phyloP scores from a whole-genome alignment of 2,329 filamentous ascomycete genomes.

The Fusarium avenaceum region DNA sequence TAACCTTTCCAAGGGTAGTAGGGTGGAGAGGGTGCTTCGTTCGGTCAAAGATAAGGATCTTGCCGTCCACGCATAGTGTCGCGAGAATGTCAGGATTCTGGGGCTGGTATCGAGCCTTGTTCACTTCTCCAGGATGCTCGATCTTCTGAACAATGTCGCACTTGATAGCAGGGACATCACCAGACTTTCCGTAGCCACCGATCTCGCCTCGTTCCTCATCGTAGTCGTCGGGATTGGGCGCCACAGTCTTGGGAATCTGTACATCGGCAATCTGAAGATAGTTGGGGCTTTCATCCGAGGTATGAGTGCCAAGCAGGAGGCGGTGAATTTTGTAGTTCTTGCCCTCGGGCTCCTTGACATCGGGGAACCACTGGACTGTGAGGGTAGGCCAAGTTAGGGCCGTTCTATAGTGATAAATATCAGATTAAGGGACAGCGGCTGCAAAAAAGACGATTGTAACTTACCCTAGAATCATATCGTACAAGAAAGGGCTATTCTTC shows the following conservation, averaged over 20 bases:
- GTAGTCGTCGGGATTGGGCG: slow-evolving; percentile 84
- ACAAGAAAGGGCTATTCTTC: slow-evolving; percentile 98
- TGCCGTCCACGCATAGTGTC: slow-evolving; percentile 88
- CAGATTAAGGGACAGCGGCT: slow-evolving; percentile 9
- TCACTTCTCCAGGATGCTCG: slow-evolving; percentile 95
- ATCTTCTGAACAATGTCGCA: slow-evolving; percentile 97
- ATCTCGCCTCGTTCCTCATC: slow-evolving; percentile 94
- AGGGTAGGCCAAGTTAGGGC: slow-evolving; percentile 97
- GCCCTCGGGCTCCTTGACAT: slow-evolving; percentile 88
- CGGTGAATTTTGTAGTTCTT: slow-evolving; percentile 91
- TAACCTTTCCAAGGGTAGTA: slow-evolving; percentile 72
- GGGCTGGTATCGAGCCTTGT: slow-evolving; percentile 97
- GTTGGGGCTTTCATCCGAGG: slow-evolving; percentile 85
- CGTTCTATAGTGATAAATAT: slow-evolving; percentile 64
- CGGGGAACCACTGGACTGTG: slow-evolving; percentile 98
- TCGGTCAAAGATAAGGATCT: slow-evolving; percentile 93
- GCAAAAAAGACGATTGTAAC: neutral
- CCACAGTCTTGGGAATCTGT: slow-evolving; percentile 85
- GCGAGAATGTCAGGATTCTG: slow-evolving; percentile 98
- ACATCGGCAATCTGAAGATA: slow-evolving; percentile 96
- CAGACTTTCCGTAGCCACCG: slow-evolving; percentile 87
- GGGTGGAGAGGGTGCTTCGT: slow-evolving; percentile 91
- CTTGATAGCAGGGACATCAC: slow-evolving; percentile 79
- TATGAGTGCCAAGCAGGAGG: slow-evolving; percentile 93
- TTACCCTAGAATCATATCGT: slow-evolving; percentile 93